Base-by-base conservation (phyloP, 2,329 filamentous ascomycete genomes). In the Aureobasidium namibiae region DNA sequence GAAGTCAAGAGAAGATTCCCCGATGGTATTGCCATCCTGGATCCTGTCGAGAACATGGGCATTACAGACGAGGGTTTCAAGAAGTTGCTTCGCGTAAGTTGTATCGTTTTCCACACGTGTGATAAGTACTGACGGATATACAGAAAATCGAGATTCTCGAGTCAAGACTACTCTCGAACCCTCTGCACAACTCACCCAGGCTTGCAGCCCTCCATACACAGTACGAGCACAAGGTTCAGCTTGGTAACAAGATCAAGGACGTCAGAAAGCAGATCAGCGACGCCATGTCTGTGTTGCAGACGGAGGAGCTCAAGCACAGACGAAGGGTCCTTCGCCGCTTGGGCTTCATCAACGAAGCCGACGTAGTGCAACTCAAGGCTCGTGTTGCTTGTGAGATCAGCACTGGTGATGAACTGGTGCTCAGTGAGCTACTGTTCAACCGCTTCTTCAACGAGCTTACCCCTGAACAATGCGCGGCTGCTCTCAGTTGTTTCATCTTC, bases 331-430 rank as follows among this genome's bases (percentile, higher is more conserved):
- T 99, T 31, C 90, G 95, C 48, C 90, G 94, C 57, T 83, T 99
- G 11, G 90, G 89, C 4, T 99, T 99, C 75, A 95, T 96, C 74
- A 95, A 96, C 71, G 94, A 97, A 61, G 83, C 85, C 56, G 94
- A 97, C 71, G 92, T 99, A 1, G 92, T 99, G 9, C 89, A 97
- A 76, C 83, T 97, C 68, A 99, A 99, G 76, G 94, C 92, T 11
- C 89, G 95, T 59, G 95, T 97, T 3, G 94, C 94, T 1, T 99
- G 94, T 74, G 92, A 99, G 75, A 97, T 99, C 64, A 96, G 90
- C 63, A 96, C 92, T 0, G 94, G 92, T 36, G 94, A 99, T 69
- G 95, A 99, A 72, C 80, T 99, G 42, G 85, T 99, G 64, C 82
- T 99, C 5, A 91, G 89, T 13, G 94, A 99, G 73, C 80, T 99